Evolutionary conservation across 2,329 filamentous ascomycete species (phyloP).

Genomic region (Domatiomyces globalis): DNA sequence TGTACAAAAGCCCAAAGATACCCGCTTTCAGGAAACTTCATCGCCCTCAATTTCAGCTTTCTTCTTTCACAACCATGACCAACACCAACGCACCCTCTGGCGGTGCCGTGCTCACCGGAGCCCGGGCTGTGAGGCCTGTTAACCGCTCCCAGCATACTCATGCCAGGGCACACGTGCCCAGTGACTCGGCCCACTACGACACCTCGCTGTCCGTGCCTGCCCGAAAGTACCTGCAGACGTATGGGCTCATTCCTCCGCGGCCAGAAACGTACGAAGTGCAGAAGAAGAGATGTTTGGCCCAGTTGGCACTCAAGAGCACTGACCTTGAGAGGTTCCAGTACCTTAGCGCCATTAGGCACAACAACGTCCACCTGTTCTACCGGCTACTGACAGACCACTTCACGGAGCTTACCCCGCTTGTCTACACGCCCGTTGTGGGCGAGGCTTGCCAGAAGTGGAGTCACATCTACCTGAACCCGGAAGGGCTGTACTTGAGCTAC

Average conservation of each 20-base stretch:
- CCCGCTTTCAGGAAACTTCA: slow-evolving; percentile 3
- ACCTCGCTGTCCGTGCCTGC: slow-evolving; percentile 37
- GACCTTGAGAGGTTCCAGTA: slow-evolving; percentile 38
- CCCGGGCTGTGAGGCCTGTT: slow-evolving; percentile 4
- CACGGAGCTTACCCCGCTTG: slow-evolving; percentile 35
- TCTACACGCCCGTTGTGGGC: slow-evolving; percentile 50
- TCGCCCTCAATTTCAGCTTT: slow-evolving; percentile 1
- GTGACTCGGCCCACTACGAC: slow-evolving; percentile 29
- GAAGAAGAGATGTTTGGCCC: slow-evolving; percentile 35
- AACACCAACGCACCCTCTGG: slow-evolving; percentile 6
- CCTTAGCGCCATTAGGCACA: slow-evolving; percentile 35
- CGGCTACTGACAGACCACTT: slow-evolving; percentile 35
- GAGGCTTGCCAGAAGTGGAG: slow-evolving; percentile 96
- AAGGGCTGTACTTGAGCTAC: slow-evolving; percentile 87
- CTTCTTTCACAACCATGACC: slow-evolving; percentile 6
- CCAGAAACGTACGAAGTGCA: slow-evolving; percentile 36
- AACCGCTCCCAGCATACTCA: slow-evolving; percentile 12
- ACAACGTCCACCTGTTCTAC: slow-evolving; percentile 41
- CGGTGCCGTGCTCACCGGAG: slow-evolving; percentile 5
- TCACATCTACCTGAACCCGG: slow-evolving; percentile 84
- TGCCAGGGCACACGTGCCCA: slow-evolving; percentile 15
- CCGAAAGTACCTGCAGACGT: slow-evolving; percentile 38
- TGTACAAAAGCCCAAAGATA: slow-evolving; percentile 11
- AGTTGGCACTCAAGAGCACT: slow-evolving; percentile 34
- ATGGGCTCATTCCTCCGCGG: slow-evolving; percentile 36